Evolutionary conservation across 2,329 filamentous ascomycete species (phyloP), one percentile per base, ranked within the genome.

Genomic region (Fusarium burgessii): DNA sequence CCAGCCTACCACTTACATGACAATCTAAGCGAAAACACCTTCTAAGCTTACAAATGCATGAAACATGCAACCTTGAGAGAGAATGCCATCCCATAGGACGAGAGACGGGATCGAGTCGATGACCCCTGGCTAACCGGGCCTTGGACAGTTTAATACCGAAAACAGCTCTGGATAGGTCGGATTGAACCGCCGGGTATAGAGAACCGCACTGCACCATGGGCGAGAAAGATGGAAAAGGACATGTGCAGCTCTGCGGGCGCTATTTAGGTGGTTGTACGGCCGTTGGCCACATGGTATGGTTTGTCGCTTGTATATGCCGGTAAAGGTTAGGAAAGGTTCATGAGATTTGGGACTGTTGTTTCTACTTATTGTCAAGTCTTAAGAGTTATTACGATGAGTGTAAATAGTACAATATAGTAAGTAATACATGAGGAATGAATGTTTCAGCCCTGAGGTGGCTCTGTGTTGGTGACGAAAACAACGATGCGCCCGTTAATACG

Each of bases 171-270:
- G 55, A 36, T 20, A 56, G 45, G 45, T 14, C 25, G 33, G 56
- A 9, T 36, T 45, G 32, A 46, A 27, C 38, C 40, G 32, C 50
- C 25, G 52, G 65, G 25, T 41, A 29, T 41, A 56, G 47, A 42
- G 58, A 67, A 54, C 17, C 35, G 32, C 32, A 46, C 11, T 15
- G 29, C 51, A 55, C 47, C 54, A 49, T 47, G 45, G 38, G 68
- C 58, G 63, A 27, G 29, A 47, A 50, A 33, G 56, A 62, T 68
- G 56, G 43, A 62, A 67, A 10, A 68, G 64, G 63, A 43, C 27
- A 38, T 68, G 64, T 68, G 64, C 64, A 67, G 63, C 49, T 62
- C 38, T 67, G 64, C 64, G 64, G 64, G 64, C 64, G 64, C 43
- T 67, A 23, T 66, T 47, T 43, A 40, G 40, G 40, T 35, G 55